Percentiles rank a stretch among this genome's conserved stretches.
Evolutionary conservation across 2,329 filamentous ascomycete species (phyloP).

Genomic region (Sporothrix variecibatus): DNA sequence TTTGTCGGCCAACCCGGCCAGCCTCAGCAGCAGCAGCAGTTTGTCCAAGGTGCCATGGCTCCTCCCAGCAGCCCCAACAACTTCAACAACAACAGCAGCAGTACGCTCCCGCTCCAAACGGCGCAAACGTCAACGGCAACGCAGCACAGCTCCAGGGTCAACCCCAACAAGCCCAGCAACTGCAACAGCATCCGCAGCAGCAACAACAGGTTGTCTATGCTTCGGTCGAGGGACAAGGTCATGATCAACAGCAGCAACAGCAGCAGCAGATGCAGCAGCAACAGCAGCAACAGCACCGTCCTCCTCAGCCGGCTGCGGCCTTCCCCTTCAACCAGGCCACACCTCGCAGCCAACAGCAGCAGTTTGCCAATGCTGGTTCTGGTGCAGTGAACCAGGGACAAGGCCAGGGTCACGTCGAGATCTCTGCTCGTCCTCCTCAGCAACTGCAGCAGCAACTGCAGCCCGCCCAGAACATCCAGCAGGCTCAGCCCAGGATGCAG

Average conservation of each 20-base stretch:
- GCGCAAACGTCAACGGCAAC: slow-evolving; percentile 31
- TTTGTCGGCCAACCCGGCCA: not conserved
- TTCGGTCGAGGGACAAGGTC: slow-evolving; percentile 16
- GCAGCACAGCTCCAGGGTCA: slow-evolving; percentile 22
- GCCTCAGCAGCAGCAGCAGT: slow-evolving; percentile 6
- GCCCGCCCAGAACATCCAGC: not conserved
- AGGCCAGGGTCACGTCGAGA: not conserved
- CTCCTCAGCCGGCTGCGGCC: not conserved
- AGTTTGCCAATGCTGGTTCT: not conserved
- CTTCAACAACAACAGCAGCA: slow-evolving; percentile 23
- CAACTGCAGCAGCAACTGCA: slow-evolving; percentile 28
- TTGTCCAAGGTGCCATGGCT: not conserved
- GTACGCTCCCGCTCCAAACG: not conserved
- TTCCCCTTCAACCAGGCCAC: not conserved
- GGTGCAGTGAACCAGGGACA: not conserved
- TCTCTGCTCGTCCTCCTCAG: not conserved
- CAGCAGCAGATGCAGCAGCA: slow-evolving; percentile 33
- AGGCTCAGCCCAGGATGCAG: slow-evolving; percentile 4
- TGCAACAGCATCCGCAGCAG: slow-evolving; percentile 23
- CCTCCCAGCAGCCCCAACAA: slow-evolving; percentile 7
- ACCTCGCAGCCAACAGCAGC: slow-evolving; percentile 9
- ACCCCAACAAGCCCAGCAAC: slow-evolving; percentile 35
- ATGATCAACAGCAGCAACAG: slow-evolving; percentile 32
- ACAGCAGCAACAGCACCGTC: slow-evolving; percentile 31
- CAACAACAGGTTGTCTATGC: slow-evolving; percentile 28